Evolutionary conservation across 345 rosid species (phyloP).

Genomic region (Arabis hirsuta): DNA sequence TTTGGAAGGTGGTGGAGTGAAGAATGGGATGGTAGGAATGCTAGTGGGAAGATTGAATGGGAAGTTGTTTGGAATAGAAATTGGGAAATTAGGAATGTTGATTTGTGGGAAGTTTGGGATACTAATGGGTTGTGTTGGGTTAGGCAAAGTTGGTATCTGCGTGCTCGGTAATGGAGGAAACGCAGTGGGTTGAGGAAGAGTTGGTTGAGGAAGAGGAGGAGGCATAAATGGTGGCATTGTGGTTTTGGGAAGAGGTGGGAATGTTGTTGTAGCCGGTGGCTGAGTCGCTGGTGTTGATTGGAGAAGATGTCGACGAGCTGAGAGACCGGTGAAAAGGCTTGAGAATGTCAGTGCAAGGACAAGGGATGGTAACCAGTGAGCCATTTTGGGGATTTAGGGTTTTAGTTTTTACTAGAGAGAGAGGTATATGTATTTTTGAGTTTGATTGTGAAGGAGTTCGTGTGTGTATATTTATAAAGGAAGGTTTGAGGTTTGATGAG

Average conservation of each 20-base stretch:
- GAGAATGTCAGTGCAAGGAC: conserved; percentile 41
- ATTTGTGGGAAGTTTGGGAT: conserved; percentile 44
- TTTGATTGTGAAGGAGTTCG: conserved; percentile 25
- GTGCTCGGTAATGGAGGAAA: conserved; percentile 31
- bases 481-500: conserved; percentile 34
- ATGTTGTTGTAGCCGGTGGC: conserved; percentile 35
- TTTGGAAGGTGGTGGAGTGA: conserved; percentile 47
- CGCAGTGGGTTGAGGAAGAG: conserved; percentile 35
- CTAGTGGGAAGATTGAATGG: conserved; percentile 41
- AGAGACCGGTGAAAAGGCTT: conserved; percentile 37
- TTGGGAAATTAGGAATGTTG: conserved; percentile 40
- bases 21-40: conserved; percentile 37
- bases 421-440: neutral
- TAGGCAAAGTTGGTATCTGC: conserved; percentile 37
- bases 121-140: conserved; percentile 38
- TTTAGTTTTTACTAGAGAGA: conserved; percentile 2
- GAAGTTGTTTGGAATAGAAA: conserved; percentile 39
- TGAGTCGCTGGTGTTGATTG: conserved; percentile 37
- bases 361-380: conserved; percentile 17
- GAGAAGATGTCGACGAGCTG: conserved; percentile 37
- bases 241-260: conserved; percentile 36
- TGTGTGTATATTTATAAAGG: conserved; percentile 27
- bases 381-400: conserved; percentile 18
- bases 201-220: conserved; percentile 17
- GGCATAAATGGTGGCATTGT: conserved; percentile 32